Conservation (phyloP, 306 rosid genomes). For the Inga oerstediana region DNA sequence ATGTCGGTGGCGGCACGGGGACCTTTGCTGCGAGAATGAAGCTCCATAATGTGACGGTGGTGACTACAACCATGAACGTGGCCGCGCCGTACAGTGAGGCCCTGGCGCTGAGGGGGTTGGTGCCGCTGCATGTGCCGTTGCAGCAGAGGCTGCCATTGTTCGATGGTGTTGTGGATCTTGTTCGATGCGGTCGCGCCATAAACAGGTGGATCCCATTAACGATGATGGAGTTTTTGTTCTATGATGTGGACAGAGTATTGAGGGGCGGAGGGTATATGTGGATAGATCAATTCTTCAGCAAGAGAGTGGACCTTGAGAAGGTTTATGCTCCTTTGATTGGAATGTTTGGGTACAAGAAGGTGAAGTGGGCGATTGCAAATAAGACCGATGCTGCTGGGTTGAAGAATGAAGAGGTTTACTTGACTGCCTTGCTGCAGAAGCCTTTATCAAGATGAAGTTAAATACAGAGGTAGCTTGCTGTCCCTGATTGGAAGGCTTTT, state of each 20-base stretch:
- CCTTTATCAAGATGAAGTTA: slow-evolving; percentile 68
- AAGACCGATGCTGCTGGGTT: slow-evolving; percentile 66
- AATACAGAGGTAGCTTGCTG: slow-evolving; percentile 31
- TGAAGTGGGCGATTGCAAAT: slow-evolving; percentile 84
- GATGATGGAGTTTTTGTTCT: slow-evolving; percentile 78
- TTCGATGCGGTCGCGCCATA: slow-evolving; percentile 77
- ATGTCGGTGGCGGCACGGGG: slow-evolving; percentile 68
- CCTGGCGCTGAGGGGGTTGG: slow-evolving; percentile 65
- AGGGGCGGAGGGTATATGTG: slow-evolving; percentile 90
- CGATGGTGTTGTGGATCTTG: slow-evolving; percentile 66
- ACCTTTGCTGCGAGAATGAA: slow-evolving; percentile 65
- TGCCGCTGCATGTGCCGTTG: slow-evolving; percentile 69
- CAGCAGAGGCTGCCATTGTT: slow-evolving; percentile 71
- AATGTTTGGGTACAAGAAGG: slow-evolving; percentile 87
- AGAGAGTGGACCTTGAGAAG: slow-evolving; percentile 74
- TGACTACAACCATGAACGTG: slow-evolving; percentile 66
- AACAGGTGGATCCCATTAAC: slow-evolving; percentile 89
- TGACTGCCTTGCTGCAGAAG: slow-evolving; percentile 90
- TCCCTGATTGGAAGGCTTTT: background rate
- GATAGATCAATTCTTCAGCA: slow-evolving; percentile 89
- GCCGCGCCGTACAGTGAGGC: slow-evolving; percentile 63
- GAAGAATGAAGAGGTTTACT: slow-evolving; percentile 79
- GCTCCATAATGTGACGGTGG: slow-evolving; percentile 62
- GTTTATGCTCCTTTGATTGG: slow-evolving; percentile 77
- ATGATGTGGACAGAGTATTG: slow-evolving; percentile 81